These are phyloP conservation scores for Globisporangium paroecandrum DNA, from an alignment of 352 stramenopile genomes.

Conservation along the genomic window DNA sequence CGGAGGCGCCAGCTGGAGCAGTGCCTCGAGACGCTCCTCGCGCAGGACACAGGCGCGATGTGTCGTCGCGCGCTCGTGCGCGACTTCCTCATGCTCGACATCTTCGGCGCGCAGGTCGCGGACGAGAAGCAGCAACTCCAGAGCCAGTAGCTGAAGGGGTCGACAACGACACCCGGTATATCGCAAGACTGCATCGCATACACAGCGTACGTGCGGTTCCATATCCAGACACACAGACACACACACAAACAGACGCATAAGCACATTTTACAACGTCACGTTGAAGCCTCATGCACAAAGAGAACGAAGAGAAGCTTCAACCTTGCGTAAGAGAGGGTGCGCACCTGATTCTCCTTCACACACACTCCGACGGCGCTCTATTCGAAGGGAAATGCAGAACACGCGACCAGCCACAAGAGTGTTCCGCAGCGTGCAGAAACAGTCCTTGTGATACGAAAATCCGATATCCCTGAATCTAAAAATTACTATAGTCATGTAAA, in stretches of 20 bases:
- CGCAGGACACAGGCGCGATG: slow-evolving; percentile 32
- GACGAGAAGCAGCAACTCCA: slow-evolving; percentile 46
- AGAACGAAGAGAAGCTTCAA: background rate
- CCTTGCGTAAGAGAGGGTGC: background rate
- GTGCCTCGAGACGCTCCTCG: slow-evolving; percentile 48
- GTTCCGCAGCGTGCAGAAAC: slow-evolving; percentile 6
- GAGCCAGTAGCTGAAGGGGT: slow-evolving; percentile 10
- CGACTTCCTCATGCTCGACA: slow-evolving; percentile 81
- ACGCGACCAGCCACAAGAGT: slow-evolving; percentile 1
- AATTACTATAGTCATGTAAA: background rate
- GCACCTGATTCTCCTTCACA: background rate
- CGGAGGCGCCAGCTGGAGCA: slow-evolving; percentile 52
- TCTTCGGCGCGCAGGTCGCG: slow-evolving; percentile 67
- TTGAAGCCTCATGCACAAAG: background rate
- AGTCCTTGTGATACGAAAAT: background rate
- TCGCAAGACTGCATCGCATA: background rate
- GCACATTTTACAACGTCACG: slow-evolving; percentile 2
- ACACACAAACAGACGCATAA: background rate
- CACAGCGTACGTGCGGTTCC: background rate
- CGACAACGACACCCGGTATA: background rate
- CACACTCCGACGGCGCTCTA: slow-evolving; percentile 5
- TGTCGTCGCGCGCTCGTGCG: slow-evolving; percentile 50
- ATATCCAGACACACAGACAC: background rate
- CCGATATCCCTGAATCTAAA: background rate
- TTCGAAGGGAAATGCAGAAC: slow-evolving; percentile 2